A percentile compares a stretch with the other conserved stretches of the same genome.
These are phyloP conservation scores for Gnomoniopsis smithogilvyi DNA, from an alignment of 2,329 filamentous ascomycete genomes.

Conservation along the genomic window DNA sequence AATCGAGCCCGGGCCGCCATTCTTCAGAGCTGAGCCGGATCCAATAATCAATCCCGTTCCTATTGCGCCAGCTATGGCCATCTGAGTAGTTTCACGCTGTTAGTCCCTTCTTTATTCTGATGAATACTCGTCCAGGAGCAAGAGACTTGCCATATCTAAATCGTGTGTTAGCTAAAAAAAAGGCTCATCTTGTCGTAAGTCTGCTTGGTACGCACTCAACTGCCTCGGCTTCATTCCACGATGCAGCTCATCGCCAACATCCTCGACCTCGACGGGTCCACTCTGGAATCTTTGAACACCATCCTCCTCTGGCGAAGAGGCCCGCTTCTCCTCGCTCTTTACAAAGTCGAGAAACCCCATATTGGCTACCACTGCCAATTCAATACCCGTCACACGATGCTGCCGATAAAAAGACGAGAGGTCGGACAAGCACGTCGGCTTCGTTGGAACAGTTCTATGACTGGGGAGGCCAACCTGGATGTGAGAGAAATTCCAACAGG, in stretches of 20 bases:
- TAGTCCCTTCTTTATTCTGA: neutral
- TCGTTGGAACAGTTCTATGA: no score
- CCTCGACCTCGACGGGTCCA: constrained; percentile 3
- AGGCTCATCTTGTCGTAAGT: neutral
- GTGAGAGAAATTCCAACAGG: no score
- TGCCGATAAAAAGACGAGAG: no score
- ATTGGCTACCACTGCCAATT: neutral
- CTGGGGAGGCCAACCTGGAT: no score
- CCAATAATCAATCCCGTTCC: constrained; percentile 45
- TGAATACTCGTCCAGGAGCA: neutral
- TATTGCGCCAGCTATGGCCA: constrained; percentile 17
- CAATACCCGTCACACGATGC: neutral
- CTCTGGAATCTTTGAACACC: neutral
- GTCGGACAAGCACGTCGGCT: no score
- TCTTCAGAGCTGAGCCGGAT: constrained; percentile 45
- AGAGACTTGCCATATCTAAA: constrained; percentile 13
- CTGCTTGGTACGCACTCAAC: constrained; percentile 5
- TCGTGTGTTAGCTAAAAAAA: neutral
- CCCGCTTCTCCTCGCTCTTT: constrained; percentile 14
- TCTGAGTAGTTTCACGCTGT: neutral
- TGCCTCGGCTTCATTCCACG: constrained; percentile 17
- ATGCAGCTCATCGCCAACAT: constrained; percentile 11
- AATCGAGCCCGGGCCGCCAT: constrained; percentile 40
- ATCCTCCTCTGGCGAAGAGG: constrained; percentile 9
- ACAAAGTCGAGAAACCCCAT: constrained; percentile 13